A percentile compares a stretch with the other conserved stretches of the same genome.
Evolutionary conservation across 2,329 filamentous ascomycete species (phyloP).

Genomic region (Phyllosticta paracitricarpa): DNA sequence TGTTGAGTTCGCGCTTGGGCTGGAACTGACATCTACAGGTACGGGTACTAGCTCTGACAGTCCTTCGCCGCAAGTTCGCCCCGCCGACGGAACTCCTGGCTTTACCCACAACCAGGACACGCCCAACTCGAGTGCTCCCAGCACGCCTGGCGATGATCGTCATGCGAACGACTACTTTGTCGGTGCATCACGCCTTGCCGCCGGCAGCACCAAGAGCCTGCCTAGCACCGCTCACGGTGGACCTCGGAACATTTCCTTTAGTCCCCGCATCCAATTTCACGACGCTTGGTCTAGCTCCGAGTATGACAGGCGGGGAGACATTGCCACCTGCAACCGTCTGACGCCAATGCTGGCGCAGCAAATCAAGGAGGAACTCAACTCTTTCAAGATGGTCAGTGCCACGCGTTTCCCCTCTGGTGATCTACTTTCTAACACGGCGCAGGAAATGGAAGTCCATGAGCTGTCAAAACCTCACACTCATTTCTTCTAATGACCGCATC

Average conservation of each 20-base stretch:
- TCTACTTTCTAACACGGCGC: conserved; percentile 28
- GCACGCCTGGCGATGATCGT: conserved; percentile 73
- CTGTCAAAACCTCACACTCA: conserved; percentile 98
- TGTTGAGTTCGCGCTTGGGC: not conserved
- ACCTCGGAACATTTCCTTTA: conserved; percentile 62
- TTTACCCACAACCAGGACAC: conserved; percentile 54
- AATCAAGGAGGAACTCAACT: conserved; percentile 98
- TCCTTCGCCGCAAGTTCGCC: conserved; percentile 58
- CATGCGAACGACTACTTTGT: conserved; percentile 72
- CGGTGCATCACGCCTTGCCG: conserved; percentile 57
- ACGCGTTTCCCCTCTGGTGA: too few relatives aligned
- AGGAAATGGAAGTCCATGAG: conserved; percentile 99
- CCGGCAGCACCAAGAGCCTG: conserved; percentile 67
- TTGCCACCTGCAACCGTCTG: conserved; percentile 94
- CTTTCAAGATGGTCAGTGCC: conserved; percentile 86
- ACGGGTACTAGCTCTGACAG: conserved; percentile 50
- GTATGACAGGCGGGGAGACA: conserved; percentile 90
- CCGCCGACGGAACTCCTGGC: conserved; percentile 44
- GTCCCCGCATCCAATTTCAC: conserved; percentile 85
- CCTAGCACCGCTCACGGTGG: conserved; percentile 64
- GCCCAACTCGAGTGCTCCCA: conserved; percentile 74
- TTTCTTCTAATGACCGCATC: conserved; percentile 72
- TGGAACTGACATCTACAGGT: conserved; percentile 28
- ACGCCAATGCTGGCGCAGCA: conserved; percentile 96
- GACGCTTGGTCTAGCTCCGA: conserved; percentile 94